Evolutionary conservation across 805 yeast genomes (phyloP).

Genomic region (Metschnikowia kofuensis): DNA sequence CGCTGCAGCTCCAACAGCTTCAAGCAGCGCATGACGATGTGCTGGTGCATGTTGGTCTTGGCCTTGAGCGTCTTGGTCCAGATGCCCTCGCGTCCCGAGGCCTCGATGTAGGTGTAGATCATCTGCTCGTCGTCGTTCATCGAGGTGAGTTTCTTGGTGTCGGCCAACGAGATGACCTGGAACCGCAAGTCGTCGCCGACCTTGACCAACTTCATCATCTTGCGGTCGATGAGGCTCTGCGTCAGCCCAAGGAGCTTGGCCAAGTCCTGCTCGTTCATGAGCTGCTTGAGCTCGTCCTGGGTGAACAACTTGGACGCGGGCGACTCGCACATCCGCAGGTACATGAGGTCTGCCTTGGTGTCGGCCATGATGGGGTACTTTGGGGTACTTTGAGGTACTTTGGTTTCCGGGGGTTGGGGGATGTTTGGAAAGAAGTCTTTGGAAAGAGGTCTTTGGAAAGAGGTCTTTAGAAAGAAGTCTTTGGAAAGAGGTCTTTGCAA

Average conservation of each 20-base stretch:
- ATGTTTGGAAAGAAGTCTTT: no score
- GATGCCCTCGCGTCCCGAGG: slow-evolving; percentile 91
- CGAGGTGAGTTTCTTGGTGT: slow-evolving; percentile 71
- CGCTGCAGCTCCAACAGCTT: slow-evolving; percentile 78
- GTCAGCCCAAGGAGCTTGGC: slow-evolving; percentile 46
- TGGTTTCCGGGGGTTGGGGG: no score
- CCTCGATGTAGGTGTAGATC: slow-evolving; percentile 88
- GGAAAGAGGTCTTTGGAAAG: no score
- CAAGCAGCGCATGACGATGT: slow-evolving; percentile 80
- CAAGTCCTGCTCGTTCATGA: slow-evolving; percentile 42
- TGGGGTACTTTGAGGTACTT: no score
- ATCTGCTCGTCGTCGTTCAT: slow-evolving; percentile 88
- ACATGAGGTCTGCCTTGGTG: slow-evolving; percentile 52
- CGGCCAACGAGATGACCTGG: slow-evolving; percentile 68
- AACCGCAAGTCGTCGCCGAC: slow-evolving; percentile 67
- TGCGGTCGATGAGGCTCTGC: slow-evolving; percentile 53
- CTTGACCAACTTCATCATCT: slow-evolving; percentile 66
- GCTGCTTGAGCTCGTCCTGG: slow-evolving; percentile 64
- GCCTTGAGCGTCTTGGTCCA: slow-evolving; percentile 93
- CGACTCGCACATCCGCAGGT: slow-evolving; percentile 57
- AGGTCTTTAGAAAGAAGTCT: no score
- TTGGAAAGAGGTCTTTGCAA: no score
- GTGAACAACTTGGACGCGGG: slow-evolving; percentile 51
- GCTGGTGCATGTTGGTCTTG: slow-evolving; percentile 85
- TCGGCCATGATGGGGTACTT: no score